These are phyloP conservation scores for Dioszegia hungarica DNA, from an alignment of 768 basidiomycete species.

Conservation along the genomic window DNA sequence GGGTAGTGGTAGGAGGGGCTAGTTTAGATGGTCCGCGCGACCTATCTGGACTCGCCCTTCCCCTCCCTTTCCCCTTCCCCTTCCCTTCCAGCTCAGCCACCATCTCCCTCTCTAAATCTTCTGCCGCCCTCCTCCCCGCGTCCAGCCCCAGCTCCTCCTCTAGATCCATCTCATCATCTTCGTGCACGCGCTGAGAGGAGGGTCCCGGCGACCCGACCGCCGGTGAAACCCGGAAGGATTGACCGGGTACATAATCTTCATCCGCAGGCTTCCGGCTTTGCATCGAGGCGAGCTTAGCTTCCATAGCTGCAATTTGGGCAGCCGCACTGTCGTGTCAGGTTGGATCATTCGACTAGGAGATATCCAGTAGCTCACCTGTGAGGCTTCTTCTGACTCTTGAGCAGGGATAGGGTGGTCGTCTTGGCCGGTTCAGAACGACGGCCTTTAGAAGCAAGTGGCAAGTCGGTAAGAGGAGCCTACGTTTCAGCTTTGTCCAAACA, in stretches of 20 bases:
- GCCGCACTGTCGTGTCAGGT: slow-evolving; percentile 59
- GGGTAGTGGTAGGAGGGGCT: no score
- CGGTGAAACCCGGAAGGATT: slow-evolving; percentile 2
- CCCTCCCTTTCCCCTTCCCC: background rate
- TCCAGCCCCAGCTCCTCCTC: slow-evolving; percentile 10
- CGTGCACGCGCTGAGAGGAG: background rate
- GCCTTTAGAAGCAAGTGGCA: slow-evolving; percentile 18
- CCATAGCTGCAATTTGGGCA: slow-evolving; percentile 90
- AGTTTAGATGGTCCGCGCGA: background rate
- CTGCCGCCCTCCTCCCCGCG: slow-evolving; percentile 24
- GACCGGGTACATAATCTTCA: slow-evolving; percentile 35
- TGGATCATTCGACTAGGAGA: background rate
- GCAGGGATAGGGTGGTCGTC: slow-evolving; percentile 80
- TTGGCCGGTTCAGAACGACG: slow-evolving; percentile 44
- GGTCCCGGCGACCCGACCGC: background rate
- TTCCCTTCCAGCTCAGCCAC: background rate
- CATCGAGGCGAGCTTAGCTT: slow-evolving; percentile 87
- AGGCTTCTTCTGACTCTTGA: slow-evolving; percentile 65
- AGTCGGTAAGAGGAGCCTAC: slow-evolving; percentile 33
- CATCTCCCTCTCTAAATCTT: slow-evolving; percentile 35
- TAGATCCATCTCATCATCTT: slow-evolving; percentile 12
- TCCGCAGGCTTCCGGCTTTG: slow-evolving; percentile 49
- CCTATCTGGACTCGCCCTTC: background rate
- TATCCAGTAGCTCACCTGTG: slow-evolving; percentile 52
- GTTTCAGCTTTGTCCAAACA: slow-evolving; percentile 5